These are phyloP conservation scores for Cyclocybe aegerita DNA, from an alignment of 768 basidiomycete species.

Conservation along the genomic window DNA sequence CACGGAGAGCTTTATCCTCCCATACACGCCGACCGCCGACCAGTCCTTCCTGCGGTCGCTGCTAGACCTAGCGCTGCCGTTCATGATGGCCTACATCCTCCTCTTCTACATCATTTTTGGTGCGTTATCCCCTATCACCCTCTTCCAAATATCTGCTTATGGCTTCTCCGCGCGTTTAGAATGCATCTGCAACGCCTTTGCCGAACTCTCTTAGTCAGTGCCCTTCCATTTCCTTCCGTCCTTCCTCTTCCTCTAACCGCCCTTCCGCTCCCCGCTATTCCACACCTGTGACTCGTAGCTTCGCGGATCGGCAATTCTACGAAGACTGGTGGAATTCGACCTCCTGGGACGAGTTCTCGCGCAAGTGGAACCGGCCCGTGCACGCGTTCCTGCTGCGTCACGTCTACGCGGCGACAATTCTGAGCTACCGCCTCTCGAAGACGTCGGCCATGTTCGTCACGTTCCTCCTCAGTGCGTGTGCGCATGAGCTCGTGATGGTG, in stretches of 20 bases:
- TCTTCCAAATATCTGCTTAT: neutral
- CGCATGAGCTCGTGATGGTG: constrained; percentile 96
- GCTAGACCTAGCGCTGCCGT: constrained; percentile 87
- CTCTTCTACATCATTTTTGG: constrained; percentile 87
- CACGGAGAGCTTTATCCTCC: constrained; percentile 92
- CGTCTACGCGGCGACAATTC: constrained; percentile 89
- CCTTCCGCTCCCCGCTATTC: neutral
- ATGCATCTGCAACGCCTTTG: constrained; percentile 96
- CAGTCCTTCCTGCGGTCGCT: constrained; percentile 76
- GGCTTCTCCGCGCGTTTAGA: constrained; percentile 44
- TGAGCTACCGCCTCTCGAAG: constrained; percentile 71
- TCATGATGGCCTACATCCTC: constrained; percentile 89
- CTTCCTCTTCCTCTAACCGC: neutral
- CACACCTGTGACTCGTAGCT: constrained; percentile 44
- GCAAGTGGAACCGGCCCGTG: constrained; percentile 99
- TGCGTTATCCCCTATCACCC: constrained; percentile 27
- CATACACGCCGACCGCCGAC: constrained; percentile 65
- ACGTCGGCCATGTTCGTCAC: constrained; percentile 89
- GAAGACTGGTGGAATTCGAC: constrained; percentile 99
- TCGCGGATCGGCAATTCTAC: constrained; percentile 97
- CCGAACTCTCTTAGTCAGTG: constrained; percentile 83
- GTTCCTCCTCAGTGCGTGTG: constrained; percentile 85
- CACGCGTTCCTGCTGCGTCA: constrained; percentile 92
- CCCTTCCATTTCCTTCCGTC: neutral
- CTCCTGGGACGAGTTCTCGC: constrained; percentile 95